Evolutionary conservation across 2,329 filamentous ascomycete genomes (phyloP), one percentile per base, ranked within the genome.

Genomic region (Corniculantispora saksenae): DNA sequence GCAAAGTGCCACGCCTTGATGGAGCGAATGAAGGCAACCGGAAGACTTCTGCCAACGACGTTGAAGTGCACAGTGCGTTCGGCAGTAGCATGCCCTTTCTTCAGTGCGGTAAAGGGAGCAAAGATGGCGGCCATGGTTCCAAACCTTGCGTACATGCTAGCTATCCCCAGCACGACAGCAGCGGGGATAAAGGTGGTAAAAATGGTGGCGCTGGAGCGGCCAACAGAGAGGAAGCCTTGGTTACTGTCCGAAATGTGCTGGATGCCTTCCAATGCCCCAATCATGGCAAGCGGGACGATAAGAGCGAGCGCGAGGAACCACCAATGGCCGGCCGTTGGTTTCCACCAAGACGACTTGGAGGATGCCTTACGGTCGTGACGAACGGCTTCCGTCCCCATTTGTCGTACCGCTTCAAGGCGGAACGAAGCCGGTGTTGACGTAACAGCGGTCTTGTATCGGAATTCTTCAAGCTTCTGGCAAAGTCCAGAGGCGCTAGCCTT

Each of bases 141-240:
- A 10, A 72, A 60, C 12, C 65, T 67, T 6, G 70, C 66, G 47
- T 71, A 71, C 69, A 70, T 70, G 38, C 70, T 70, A 1, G 68
- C 66, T 1, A 72, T 35, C 67, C 27, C 27, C 3, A 59, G 29
- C 19, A 53, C n/a, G 25, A 43, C 47, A 27, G 47, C 21, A 23
- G 56, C 70, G 1, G 71, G 74, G 12, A 76, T 61, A 27, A 75
- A 76, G 15, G 74, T 75, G 19, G 70, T 72, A 32, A 74, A 70
- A 17, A 72, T 68, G 3, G 71, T 67, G 1, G 69, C 59, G 35
- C 67, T 67, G 19, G 56, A 51, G 27, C 64, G 67, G 12, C 55
- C 64, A n/a, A 69, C 48, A 9, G 59, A 50, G 3, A 70, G 58
- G 50, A 76, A 69, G 2, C 74, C 74, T 40, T 69, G 48, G 47